Evolutionary conservation across 116 monocot genomes (phyloP), one percentile per base, ranked within the genome.

Genomic region (Thalassia testudinum): DNA sequence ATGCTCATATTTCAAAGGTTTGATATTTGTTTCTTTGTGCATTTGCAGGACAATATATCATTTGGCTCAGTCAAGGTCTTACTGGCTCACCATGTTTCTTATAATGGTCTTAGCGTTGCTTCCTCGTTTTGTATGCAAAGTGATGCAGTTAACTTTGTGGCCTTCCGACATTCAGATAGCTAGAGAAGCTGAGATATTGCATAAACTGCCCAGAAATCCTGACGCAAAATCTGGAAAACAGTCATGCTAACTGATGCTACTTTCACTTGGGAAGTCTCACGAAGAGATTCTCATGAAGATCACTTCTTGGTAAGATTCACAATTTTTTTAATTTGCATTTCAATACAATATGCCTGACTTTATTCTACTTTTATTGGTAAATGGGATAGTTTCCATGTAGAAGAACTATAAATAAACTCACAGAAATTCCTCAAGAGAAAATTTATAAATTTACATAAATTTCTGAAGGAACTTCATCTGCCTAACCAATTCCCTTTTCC

Each of bases 131-230:
- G 43, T 66, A 49, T 70, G 63, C 67, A 92, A 87, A 69, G 83
- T 77, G 18, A 64, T 87, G 45, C 63, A 74, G 63, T 83, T 78
- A 68, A 69, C 71, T 25, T 75, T 81, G 66, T 72, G 85, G 66
- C 82, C 92, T 56, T 72, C 92, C 42, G 92, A 92, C 48, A 86
- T 86, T 72, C 92, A 92, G 70, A 82, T 92, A 64, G 86, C 92
- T 37, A 76, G 82, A 69, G 92, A 92, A 70, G 86, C 86, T 64
- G 92, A 86, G 58, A 78, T 87, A 37, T 57, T 87, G 27, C 72
- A 65, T 57, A 80, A 73, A 63, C 24, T 62, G 16, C 64, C 72
- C 10, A 66, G 57, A 50, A 53, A 64, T 59, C 56, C 56, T 1
- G 69, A 50, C 29, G 26, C 50, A 27, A 72, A 61, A 37, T 54